Evolutionary conservation across 768 basidiomycete species (phyloP), one percentile per base, ranked within the genome.

Genomic region (Agaricus subrufescens): DNA sequence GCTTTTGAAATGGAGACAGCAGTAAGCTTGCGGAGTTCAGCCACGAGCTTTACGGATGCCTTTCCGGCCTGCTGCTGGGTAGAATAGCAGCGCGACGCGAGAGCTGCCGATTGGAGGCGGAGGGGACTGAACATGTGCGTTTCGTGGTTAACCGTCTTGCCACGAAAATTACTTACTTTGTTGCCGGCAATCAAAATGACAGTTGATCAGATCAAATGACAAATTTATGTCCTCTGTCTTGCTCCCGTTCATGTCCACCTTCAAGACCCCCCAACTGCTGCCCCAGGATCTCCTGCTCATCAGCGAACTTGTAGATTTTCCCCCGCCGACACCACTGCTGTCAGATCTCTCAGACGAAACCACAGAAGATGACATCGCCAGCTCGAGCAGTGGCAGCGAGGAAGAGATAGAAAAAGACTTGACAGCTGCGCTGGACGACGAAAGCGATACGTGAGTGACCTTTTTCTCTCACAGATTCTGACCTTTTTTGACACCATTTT

Each of bases 1-100:
- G 95, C 96, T 73, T 94, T 93, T 45, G 80, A 76, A 61, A 98
- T 84, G 7, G 94, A 91, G 48, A 94, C 89, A 47, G 86, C 84
- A 45, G 81, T 88, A 63, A 79, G 77, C 69, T 89, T 91, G 60
- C 96, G 84, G 42, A 98, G 81, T 68, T 93, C 84, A 1, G 90
- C 89, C 60, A 98, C 86, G 54, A 95, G 84, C 53, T 86, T 83
- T 31, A 92, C 67, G 11, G 89, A 79, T 0, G 86, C 76, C 65
- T 87, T 91, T 52, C 71, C 62, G 3, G 71, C 60, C 23, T 65
- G 42, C 25, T 68, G 42, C 25, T 69, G 54, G 4, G 84, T 80
- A 14, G 87, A 85, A 68, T 87, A 89, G 48, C 31, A 45, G 34
- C 42, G 48, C 31, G 34, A 26, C 30, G 26, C 40, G 30, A 56